Base-by-base conservation (phyloP, 169 alveolate genomes). In the Cryptosporidium sp. region DNA sequence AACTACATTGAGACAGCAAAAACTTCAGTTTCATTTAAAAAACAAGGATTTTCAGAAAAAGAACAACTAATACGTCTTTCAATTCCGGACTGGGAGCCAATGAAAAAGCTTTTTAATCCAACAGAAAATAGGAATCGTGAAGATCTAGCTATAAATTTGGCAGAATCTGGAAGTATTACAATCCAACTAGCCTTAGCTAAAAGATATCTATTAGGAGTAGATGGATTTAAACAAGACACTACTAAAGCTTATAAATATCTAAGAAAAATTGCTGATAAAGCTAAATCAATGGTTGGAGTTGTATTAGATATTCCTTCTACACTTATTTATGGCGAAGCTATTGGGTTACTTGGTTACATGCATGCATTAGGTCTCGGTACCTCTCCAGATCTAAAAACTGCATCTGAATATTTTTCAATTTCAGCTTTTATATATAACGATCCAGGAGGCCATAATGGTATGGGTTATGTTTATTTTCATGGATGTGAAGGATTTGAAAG, bases 401-500 rank as follows among this genome's bases (percentile, higher is more conserved):
- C 89, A 12, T 8, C 89, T 1, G 89, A 80, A 26, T 80, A 80
- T 18, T 80, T 80, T 48, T 80, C 89, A 23, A 44, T 65, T 23
- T 80, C 89, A 42, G 89, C 89, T 5, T 80, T 80, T 10, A 44
- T 80, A 42, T 80, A 80, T 42, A 65, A 80, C 16, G 89, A 80
- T 33, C 89, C 89, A 14, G 89, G 89, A 42, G 89, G 89, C 2
- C 89, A 80, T 31, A 80, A 80, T 48, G 89, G 89, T 26, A 80
- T 80, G 89, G 89, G 89, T 7, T 80, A 80, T 65, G 56, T 80
- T 14, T 80, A 80, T 45, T 80, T 80, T n/a, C 89, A 80, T n/a
- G 89, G 89, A n/a, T 62, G 80, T 29, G 65, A 60, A 7, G 73
- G 67, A 2, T 80, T 26, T 65, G 89, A 65, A 42, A 61, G 65